Evolutionary conservation across 495 filamentous ascomycete genomes (phyloP), one percentile per base, ranked within the genome.

Genomic region (Margaritispora aquatica): DNA sequence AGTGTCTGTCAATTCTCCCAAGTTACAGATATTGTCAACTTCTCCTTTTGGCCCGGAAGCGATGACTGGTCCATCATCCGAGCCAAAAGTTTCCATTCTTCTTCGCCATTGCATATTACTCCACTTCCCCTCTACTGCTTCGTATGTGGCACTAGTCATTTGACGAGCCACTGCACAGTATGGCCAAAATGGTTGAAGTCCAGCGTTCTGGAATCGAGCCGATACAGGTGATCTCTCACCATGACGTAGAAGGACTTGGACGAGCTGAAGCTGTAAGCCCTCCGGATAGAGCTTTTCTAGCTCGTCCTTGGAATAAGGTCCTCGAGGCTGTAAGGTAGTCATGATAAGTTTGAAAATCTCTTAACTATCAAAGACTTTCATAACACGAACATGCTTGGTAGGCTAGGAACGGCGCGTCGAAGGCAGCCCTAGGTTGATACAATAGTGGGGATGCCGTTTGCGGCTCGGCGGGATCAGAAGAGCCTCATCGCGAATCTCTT

Each of bases 181-280:
- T 9, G 94, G 89, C 94, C 94, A 98, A 71, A 89, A 94, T 65
- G 87, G 73, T 57, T 73, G 70, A 19, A 97, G 78, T n/a, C 92
- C 92, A 66, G 90, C 77, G 77, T 95, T 95, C 69, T 89, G 84
- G 71, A 98, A 96, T 8, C 95, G 85, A 17, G 89, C 79, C 19
- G 83, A 86, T 17, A 97, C 89, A 27, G 93, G 94, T 22, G 84
- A 90, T 26, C 92, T 84, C 74, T 97, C 92, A 66, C 91, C 91
- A 79, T 96, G 92, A 53, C 92, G 88, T 61, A 97, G 84, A 59
- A 95, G 82, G 60, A 98, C 78, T 71, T 98, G 94, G 11, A 98
- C 94, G 38, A 90, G 77, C 69, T 92, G 88, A 20, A 98, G 84
- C 70, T 95, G 80, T 51, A 98, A 76, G 17, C 75, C 75, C 41